Percentiles rank a stretch among this genome's conserved stretches.
Conservation (phyloP, 805 yeast genomes). For the Brettanomyces anomalus region DNA sequence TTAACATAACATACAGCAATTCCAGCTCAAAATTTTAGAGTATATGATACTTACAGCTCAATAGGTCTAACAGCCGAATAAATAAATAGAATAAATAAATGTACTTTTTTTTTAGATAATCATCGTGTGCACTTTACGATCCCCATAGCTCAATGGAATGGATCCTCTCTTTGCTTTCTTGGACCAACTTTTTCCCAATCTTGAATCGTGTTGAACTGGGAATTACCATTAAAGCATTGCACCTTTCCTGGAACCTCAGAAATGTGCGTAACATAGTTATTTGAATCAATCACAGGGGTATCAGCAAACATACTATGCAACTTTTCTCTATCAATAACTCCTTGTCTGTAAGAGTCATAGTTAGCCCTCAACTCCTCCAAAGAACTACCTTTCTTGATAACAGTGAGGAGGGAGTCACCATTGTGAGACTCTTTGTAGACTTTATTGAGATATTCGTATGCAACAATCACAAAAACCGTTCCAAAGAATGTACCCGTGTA, state of each 20-base stretch:
- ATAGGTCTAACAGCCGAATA: constrained; percentile 4
- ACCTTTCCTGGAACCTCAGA: constrained; percentile 25
- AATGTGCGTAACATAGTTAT: constrained; percentile 14
- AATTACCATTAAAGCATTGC: constrained; percentile 19
- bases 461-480: constrained; percentile 24
- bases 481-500: constrained; percentile 15
- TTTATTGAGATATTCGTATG: constrained; percentile 40
- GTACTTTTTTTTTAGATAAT: neutral
- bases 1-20: neutral
- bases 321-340: constrained; percentile 15
- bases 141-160: constrained; percentile 9
- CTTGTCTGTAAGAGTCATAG: constrained; percentile 15
- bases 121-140: no score
- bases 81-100: constrained; percentile 5
- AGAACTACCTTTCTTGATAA: constrained; percentile 10
- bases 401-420: constrained; percentile 18
- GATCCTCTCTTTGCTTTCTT: constrained; percentile 23
- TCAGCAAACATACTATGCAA: constrained; percentile 13
- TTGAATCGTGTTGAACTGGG: constrained; percentile 19
- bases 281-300: constrained; percentile 8
- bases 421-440: constrained; percentile 38
- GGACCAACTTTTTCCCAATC: constrained; percentile 22
- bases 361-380: constrained; percentile 14
- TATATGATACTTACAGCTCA: no score
- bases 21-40: no score